Evolutionary conservation across 495 filamentous ascomycete species (phyloP).

Genomic region (Pyrenula massariospora): DNA sequence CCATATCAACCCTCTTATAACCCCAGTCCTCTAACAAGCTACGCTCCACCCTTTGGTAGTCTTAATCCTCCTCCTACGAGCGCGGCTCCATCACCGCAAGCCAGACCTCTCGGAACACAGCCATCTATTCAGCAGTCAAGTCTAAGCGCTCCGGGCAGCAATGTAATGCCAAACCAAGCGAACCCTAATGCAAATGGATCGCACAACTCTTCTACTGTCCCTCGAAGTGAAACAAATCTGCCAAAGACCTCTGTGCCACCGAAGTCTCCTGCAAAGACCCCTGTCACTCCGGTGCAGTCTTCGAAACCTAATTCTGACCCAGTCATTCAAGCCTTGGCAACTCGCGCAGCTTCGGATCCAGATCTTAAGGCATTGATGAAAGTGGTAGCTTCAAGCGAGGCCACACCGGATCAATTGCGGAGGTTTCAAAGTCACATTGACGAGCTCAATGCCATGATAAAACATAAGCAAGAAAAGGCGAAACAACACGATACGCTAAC

Average conservation of each 20-base stretch:
- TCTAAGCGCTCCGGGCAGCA: neutral
- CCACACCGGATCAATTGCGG: slow-evolving; percentile 65
- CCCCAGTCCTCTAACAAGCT: neutral
- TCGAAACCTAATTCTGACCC: slow-evolving; percentile 62
- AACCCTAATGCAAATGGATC: neutral
- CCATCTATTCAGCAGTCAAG: neutral
- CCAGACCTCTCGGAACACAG: neutral
- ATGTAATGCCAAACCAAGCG: neutral
- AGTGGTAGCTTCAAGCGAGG: slow-evolving; percentile 80
- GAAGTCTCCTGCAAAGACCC: slow-evolving; percentile 15
- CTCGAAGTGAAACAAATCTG: slow-evolving; percentile 8
- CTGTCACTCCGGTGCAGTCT: slow-evolving; percentile 24
- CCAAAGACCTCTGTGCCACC: slow-evolving; percentile 21
- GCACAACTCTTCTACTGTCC: neutral
- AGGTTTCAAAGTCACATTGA: slow-evolving; percentile 91
- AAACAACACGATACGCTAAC: slow-evolving; percentile 13
- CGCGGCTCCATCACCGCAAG: neutral
- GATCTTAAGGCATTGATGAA: slow-evolving; percentile 94
- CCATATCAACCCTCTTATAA: slow-evolving; percentile 52
- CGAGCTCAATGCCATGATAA: slow-evolving; percentile 59
- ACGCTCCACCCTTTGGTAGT: slow-evolving; percentile 25
- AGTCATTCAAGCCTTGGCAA: slow-evolving; percentile 88
- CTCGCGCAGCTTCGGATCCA: slow-evolving; percentile 72
- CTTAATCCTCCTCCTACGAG: neutral
- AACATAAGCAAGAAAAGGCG: slow-evolving; percentile 26